These are phyloP conservation scores for Fusarium nygamai DNA, from an alignment of 2,329 filamentous ascomycete genomes.

Conservation along the genomic window DNA sequence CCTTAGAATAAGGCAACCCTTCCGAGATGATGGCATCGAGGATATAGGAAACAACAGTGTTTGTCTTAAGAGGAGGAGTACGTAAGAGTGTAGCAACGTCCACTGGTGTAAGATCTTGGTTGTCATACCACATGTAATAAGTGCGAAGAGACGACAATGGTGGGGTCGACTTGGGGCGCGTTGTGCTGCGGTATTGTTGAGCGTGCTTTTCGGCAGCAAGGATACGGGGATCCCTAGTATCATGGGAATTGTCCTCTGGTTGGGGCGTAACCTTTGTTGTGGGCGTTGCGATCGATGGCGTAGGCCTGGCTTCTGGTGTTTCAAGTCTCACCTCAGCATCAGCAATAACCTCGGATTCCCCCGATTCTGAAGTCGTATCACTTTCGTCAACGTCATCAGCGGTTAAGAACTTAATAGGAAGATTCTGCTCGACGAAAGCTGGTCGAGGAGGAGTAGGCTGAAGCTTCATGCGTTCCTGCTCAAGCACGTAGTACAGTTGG, in stretches of 20 bases:
- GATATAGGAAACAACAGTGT: conserved; percentile 69
- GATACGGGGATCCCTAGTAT: conserved; percentile 52
- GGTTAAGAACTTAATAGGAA: conserved; percentile 66
- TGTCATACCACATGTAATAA: conserved; percentile 72
- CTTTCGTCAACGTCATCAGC: conserved; percentile 42
- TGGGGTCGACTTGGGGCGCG: conserved; percentile 34
- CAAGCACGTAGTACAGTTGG: conserved; percentile 77
- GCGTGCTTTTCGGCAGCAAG: conserved; percentile 55
- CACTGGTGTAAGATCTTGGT: conserved; percentile 58
- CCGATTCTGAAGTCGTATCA: conserved; percentile 46
- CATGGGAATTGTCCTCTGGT: neutral
- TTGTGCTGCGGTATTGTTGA: conserved; percentile 49
- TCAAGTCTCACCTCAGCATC: conserved; percentile 22
- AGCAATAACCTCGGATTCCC: conserved; percentile 2
- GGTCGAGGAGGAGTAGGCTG: conserved; percentile 77
- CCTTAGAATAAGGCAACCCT: conserved; percentile 59
- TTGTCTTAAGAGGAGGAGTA: conserved; percentile 65
- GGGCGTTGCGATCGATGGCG: neutral
- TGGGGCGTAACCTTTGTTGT: neutral
- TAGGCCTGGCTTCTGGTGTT: neutral
- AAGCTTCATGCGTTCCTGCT: conserved; percentile 73
- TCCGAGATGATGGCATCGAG: conserved; percentile 64
- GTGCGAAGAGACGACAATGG: conserved; percentile 58
- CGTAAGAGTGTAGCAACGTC: conserved; percentile 66
- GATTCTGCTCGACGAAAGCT: conserved; percentile 71